Base-by-base conservation (phyloP, 1,139 yeast genomes). In the Wickerhamomyces sp. region DNA sequence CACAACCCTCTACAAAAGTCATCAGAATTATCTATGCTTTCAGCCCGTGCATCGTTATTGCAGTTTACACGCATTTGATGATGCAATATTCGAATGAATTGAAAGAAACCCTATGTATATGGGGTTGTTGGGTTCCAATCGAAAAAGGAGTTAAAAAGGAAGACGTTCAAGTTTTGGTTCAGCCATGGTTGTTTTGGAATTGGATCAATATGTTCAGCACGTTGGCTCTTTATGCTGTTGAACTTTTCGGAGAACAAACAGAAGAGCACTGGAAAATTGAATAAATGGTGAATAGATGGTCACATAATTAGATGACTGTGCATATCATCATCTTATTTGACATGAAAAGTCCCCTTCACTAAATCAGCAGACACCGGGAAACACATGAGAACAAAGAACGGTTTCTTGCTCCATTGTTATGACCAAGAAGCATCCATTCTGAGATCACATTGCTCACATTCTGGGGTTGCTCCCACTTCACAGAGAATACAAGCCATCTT, bases 141-240 rank as follows among this genome's bases (percentile, higher is more conserved):
- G 46, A 35, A 16, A 13, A 19, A 12, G 36, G 33, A 7, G 16
- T 11, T 23, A 20, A 29, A 12, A 23, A 28, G 15, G 40, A 25
- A 3, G 41, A 38, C 14, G 27, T 32, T 36, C 46, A 42, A 29
- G 46, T 55, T 41, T 41, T 74, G 33, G 61, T 76, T 38, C 80
- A 85, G 56, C 78, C 93, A 41, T 84, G 95, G 86, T 87, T 86
- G 52, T 85, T 89, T 57, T 89, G 98, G 97, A 87, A 89, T 49
- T 89, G 97, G 97, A 72, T 85, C 39, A 89, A 89, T 55, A 85
- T 89, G 70, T 79, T 79, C 46, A 74, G 82, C 36, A 84, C 95
- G 11, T 64, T 91, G 39, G 62, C 77, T n/a, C 64, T 91, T 31
- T 91, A 91, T 59, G 78, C 83, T 26, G 68, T 84, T 37, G 97